Conservation (phyloP, 192 early-diverging fungal genomes). For the Backusella psychrophila region DNA sequence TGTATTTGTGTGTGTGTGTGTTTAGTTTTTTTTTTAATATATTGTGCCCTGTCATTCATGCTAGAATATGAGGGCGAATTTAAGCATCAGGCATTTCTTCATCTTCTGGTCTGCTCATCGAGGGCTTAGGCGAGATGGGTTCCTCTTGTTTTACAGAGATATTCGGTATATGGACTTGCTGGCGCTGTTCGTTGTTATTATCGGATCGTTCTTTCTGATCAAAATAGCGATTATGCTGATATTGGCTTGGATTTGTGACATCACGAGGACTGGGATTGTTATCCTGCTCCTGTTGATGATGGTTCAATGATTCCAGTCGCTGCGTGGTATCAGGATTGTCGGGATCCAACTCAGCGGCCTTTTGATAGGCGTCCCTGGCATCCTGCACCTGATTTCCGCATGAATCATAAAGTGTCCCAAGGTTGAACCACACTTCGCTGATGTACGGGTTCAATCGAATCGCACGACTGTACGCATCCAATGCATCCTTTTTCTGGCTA, state of each 20-base stretch:
- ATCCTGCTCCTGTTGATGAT: not conserved
- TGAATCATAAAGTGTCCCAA: constrained; percentile 95
- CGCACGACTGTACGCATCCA: constrained; percentile 96
- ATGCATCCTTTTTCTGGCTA: constrained; percentile 90
- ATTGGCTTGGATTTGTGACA: not conserved
- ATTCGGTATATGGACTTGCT: not conserved
- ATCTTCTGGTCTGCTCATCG: not conserved
- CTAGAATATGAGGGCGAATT: not conserved
- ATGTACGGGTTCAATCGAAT: constrained; percentile 93
- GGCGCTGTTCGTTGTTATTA: not conserved
- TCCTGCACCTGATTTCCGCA: constrained; percentile 98
- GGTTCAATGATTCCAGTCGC: constrained; percentile 43
- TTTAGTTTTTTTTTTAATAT: not conserved
- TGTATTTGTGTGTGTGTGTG: not conserved
- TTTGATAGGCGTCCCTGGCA: constrained; percentile 95
- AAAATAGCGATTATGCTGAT: not conserved
- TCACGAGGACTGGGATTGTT: not conserved
- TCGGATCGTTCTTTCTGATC: not conserved
- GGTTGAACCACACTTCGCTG: constrained; percentile 97
- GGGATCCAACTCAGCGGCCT: constrained; percentile 92
- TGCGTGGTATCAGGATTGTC: constrained; percentile 86
- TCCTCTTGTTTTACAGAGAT: not conserved
- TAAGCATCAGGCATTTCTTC: not conserved
- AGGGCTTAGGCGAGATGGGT: not conserved
- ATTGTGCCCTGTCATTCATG: not conserved